Evolutionary conservation across 805 yeast genomes (phyloP), one percentile per base, ranked within the genome.

Genomic region (Candida mattraensis): DNA sequence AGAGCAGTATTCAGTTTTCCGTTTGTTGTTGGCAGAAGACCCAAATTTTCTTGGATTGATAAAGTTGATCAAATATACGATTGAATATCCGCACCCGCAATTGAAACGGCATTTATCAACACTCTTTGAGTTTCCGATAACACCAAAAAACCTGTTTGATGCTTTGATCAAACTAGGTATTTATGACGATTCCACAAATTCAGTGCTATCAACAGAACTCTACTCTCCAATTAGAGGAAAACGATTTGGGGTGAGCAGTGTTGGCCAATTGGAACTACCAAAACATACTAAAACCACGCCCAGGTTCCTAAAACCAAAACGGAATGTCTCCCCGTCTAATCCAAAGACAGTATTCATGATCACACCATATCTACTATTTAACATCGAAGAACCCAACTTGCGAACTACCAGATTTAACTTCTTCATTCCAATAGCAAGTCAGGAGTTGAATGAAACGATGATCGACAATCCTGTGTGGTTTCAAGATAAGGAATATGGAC

Each of bases 1-100:
- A 4, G 34, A 51, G 23, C 17, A 35, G 5, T 45, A 43, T 28
- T 44, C 45, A 21, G 29, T 42, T 17, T 42, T 39, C 25, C 35
- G 44, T 28, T 24, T 40, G 13, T 35, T 35, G 6, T 18, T 33
- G 13, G 33, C 44, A 11, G 46, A 47, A 15, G 50, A 47, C 24
- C 32, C 32, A 3, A 29, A 35, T 10, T 55, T 55, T 25, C 39
- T 32, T n/a, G 33, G 40, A 7, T 35, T 62, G 7, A 43, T 63
- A 8, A 31, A 44, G 10, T 42, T 54, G 17, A 47, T 64, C 19
- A 57, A 57, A 31, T 56, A 51, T 27, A 46, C 56, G 9, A 53
- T 62, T 6, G 42, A 50, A 14, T 51, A 63, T 37, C 67, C 68
- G 10, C 63, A 64, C 48, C 43, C 48, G 2, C 27, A 26, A 6